These are phyloP conservation scores for Diaporthe aspalathi DNA, from an alignment of 2,329 filamentous ascomycete genomes.

Conservation along the genomic window DNA sequence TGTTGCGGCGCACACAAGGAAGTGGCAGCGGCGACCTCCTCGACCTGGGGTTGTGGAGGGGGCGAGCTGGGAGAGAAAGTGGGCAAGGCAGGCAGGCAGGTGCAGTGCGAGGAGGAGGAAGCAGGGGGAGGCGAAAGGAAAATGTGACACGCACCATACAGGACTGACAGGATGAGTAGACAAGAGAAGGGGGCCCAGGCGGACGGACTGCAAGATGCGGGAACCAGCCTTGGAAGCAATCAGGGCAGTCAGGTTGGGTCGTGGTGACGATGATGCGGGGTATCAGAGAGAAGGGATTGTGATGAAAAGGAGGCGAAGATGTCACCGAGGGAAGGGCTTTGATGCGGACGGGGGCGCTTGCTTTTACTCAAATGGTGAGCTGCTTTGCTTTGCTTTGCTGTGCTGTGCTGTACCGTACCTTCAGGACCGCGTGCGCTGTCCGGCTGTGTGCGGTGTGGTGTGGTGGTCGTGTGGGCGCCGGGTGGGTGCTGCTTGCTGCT, in stretches of 20 bases:
- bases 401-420: not conserved
- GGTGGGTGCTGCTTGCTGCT: too few species aligned
- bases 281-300: slow-evolving; percentile 35
- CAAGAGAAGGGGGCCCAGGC: slow-evolving; percentile 7
- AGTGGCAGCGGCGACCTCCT: slow-evolving; percentile 33
- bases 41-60: not conserved
- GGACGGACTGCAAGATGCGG: slow-evolving; percentile 21
- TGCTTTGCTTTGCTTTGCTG: slow-evolving; percentile 3
- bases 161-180: too few species aligned
- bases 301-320: slow-evolving; percentile 34
- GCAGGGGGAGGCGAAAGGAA: slow-evolving; percentile 14
- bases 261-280: slow-evolving; percentile 35
- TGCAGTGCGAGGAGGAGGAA: not conserved
- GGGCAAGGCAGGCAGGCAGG: slow-evolving; percentile 17
- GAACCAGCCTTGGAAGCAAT: slow-evolving; percentile 31
- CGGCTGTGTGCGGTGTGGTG: slow-evolving; percentile 17
- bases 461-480: slow-evolving; percentile 15
- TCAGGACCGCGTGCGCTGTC: not conserved
- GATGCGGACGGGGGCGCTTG: slow-evolving; percentile 28
- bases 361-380: slow-evolving; percentile 10
- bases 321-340: slow-evolving; percentile 34
- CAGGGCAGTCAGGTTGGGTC: slow-evolving; percentile 31
- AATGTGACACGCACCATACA: slow-evolving; percentile 32
- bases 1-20: slow-evolving; percentile 27
- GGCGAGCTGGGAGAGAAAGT: not conserved